These are phyloP conservation scores for Persicaria maculosa DNA, from an alignment of 148 eudicot genomes.

Conservation along the genomic window DNA sequence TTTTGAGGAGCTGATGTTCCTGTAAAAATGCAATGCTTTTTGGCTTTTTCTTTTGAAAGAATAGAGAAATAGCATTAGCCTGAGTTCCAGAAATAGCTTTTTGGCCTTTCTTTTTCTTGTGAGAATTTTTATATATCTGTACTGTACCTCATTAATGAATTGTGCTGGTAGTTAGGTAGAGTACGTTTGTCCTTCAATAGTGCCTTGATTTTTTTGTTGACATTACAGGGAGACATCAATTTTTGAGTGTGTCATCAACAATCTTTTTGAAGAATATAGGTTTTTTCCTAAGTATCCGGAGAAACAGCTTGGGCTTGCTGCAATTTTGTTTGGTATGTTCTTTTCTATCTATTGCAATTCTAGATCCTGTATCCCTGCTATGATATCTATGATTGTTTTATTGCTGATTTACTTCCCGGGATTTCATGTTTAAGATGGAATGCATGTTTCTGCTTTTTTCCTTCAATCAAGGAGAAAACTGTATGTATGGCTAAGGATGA, in stretches of 20 bases:
- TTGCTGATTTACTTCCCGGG: background rate
- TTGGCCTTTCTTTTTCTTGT: no score
- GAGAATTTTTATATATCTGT: background rate
- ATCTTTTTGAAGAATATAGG: conserved; percentile 88
- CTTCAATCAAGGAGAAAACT: background rate
- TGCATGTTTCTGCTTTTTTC: background rate
- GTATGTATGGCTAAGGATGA: background rate
- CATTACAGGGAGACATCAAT: conserved; percentile 71
- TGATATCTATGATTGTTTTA: background rate
- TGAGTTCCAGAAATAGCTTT: no score
- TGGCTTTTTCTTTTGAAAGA: background rate
- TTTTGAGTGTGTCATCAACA: conserved; percentile 88
- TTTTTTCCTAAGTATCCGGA: conserved; percentile 92
- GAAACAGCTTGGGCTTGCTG: conserved; percentile 81
- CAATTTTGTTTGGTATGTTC: conserved; percentile 71
- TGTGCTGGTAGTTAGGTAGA: background rate
- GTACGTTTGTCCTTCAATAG: background rate
- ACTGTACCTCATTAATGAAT: background rate
- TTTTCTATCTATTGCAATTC: background rate
- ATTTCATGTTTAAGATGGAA: background rate
- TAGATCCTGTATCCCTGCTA: background rate
- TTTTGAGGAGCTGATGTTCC: background rate
- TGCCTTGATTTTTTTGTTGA: background rate
- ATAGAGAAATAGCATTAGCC: background rate
- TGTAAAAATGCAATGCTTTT: background rate